Conservation (phyloP, 169 alveolate genomes). For the Toxoplasma gondii region DNA sequence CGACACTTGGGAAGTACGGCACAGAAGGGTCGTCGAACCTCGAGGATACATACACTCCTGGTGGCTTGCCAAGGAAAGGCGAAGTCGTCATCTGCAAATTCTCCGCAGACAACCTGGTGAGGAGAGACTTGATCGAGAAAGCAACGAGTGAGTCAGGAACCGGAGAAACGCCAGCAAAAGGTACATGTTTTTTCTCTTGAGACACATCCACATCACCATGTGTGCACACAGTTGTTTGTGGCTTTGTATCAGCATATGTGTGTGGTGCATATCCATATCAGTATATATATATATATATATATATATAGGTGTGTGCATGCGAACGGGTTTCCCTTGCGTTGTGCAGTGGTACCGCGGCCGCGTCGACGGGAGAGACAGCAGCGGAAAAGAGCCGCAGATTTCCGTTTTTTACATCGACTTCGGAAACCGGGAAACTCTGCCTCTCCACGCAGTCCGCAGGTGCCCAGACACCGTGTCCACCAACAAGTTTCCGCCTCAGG, state of each 20-base stretch:
- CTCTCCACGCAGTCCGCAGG: not conserved
- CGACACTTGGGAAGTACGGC: not conserved
- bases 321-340: not conserved
- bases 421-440: conserved; percentile 20
- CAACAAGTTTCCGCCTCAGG: conserved; percentile 34
- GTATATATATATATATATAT: not conserved
- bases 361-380: conserved; percentile 44
- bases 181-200: not conserved
- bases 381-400: not conserved
- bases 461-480: conserved; percentile 20
- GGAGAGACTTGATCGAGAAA: not conserved
- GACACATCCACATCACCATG: not conserved
- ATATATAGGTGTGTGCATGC: not conserved
- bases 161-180: not conserved
- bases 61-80: conserved; percentile 41
- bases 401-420: conserved; percentile 35
- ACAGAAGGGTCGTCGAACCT: not conserved
- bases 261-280: not conserved
- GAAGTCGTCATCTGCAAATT: conserved; percentile 31
- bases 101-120: conserved; percentile 20
- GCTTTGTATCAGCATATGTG: not conserved
- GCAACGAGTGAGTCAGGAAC: not conserved
- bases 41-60: conserved; percentile 9
- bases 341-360: conserved; percentile 65
- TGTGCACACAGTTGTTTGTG: too few species aligned